A percentile compares a stretch with the other conserved stretches of the same genome.
These are phyloP conservation scores for Cryptococcus neoformans DNA, from an alignment of 1,284 basidiomycete genomes.

Conservation along the genomic window DNA sequence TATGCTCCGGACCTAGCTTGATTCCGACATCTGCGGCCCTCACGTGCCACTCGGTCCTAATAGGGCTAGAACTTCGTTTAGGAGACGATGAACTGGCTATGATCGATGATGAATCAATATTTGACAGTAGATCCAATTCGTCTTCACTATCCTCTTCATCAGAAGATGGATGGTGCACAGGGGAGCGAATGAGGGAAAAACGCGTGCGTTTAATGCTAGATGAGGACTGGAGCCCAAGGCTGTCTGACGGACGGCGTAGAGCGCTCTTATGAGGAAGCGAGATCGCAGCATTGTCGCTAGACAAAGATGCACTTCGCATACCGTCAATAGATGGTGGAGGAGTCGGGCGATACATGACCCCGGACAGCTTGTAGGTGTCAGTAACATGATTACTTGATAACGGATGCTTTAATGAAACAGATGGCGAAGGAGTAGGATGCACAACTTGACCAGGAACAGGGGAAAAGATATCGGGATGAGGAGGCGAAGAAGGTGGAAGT, in stretches of 20 bases:
- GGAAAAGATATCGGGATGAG: not conserved
- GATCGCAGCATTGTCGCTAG: constrained; percentile 6
- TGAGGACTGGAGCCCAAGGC: not conserved
- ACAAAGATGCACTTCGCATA: constrained; percentile 8
- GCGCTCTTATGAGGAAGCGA: constrained; percentile 12
- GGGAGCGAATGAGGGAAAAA: constrained; percentile 19
- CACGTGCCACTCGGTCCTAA: constrained; percentile 18
- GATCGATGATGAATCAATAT: not conserved
- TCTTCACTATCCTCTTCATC: constrained; percentile 11
- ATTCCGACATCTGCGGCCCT: constrained; percentile 24
- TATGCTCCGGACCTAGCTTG: constrained; percentile 21
- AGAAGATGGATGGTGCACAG: constrained; percentile 6
- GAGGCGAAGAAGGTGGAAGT: constrained; percentile 14
- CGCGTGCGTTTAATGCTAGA: constrained; percentile 16
- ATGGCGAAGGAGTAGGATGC: constrained; percentile 18
- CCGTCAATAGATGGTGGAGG: constrained; percentile 16
- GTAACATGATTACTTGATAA: constrained; percentile 5
- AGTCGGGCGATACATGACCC: constrained; percentile 6
- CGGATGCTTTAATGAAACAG: constrained; percentile 5
- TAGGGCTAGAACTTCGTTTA: constrained; percentile 6
- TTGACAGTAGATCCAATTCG: constrained; percentile 1
- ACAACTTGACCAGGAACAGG: not conserved
- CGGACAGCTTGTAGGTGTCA: not conserved
- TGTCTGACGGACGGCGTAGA: constrained; percentile 13
- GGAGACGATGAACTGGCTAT: not conserved